Percentiles rank a stretch among this genome's conserved stretches.
These are phyloP conservation scores for Cordia subcordata DNA, from an alignment of 257 asterid genomes.

Conservation along the genomic window DNA sequence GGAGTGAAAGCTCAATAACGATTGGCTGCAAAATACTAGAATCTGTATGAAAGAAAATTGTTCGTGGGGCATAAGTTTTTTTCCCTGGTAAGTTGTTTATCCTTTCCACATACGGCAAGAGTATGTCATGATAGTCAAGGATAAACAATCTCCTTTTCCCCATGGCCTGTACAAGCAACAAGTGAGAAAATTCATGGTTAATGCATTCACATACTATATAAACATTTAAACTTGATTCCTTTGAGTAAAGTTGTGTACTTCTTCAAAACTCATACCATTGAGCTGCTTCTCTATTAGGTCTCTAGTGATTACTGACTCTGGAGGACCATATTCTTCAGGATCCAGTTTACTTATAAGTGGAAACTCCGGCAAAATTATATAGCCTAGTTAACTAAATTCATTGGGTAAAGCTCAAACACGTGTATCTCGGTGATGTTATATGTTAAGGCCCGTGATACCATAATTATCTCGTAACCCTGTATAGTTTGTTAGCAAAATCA, in stretches of 20 bases:
- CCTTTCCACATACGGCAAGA: conserved; percentile 70
- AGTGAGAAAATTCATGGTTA: no score
- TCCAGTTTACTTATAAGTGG: conserved; percentile 79
- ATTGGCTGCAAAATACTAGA: conserved; percentile 52
- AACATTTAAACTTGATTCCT: no score
- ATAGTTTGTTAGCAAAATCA: no score
- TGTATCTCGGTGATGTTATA: no score
- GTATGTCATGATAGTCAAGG: conserved; percentile 70
- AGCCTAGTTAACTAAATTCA: no score
- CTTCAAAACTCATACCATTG: conserved; percentile 53
- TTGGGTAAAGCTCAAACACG: no score
- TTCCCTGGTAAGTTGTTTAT: conserved; percentile 76
- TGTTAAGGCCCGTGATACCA: no score
- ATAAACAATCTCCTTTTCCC: conserved; percentile 60
- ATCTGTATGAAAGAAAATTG: conserved; percentile 46
- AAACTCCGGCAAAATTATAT: conserved; percentile 49
- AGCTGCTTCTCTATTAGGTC: conserved; percentile 63
- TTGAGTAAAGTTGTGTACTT: no score
- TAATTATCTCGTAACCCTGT: no score
- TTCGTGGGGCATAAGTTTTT: conserved; percentile 87
- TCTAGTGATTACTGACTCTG: conserved; percentile 70
- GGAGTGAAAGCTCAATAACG: conserved; percentile 71
- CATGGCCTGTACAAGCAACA: conserved; percentile 47
- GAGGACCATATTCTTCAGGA: conserved; percentile 68
- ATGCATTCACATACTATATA: no score